Conservation (phyloP, 805 yeast genomes). For the Alloascoidea hylecoeti region DNA sequence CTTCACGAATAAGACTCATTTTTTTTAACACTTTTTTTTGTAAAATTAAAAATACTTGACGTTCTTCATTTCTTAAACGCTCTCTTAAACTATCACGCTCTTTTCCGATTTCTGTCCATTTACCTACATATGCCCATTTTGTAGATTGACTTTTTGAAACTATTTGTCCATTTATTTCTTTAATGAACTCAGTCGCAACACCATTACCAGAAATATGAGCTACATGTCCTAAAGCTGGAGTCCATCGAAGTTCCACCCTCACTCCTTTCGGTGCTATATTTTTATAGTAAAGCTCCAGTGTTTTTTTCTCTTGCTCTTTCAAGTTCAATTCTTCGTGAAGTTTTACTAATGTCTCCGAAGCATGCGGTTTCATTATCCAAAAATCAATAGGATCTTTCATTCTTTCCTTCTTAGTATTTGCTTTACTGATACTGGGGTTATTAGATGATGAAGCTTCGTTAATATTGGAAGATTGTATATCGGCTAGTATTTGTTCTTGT, state of each 20-base stretch:
- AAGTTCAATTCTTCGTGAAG: conserved; percentile 19
- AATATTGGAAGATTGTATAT: conserved; percentile 2
- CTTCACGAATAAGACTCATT: conserved; percentile 31
- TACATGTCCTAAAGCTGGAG: conserved; percentile 30
- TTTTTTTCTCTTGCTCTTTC: conserved; percentile 10
- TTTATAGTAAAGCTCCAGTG: conserved; percentile 12
- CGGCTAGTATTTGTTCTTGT: conserved; percentile 10
- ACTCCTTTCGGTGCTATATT: conserved; percentile 13
- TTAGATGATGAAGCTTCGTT: conserved; percentile 7
- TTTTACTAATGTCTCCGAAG: conserved; percentile 16
- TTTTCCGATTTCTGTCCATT: conserved; percentile 41
- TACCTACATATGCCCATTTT: conserved; percentile 27
- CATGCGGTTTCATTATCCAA: conserved; percentile 21
- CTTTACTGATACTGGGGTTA: conserved; percentile 6
- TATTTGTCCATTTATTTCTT: conserved; percentile 11
- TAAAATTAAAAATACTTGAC: conserved; percentile 31
- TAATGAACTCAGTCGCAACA: conserved; percentile 10
- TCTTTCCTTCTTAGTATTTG: conserved; percentile 7
- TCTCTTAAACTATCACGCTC: conserved; percentile 28
- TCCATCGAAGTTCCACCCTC: conserved; percentile 21
- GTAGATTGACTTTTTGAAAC: conserved; percentile 27
- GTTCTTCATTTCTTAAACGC: conserved; percentile 42
- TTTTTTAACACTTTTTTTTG: conserved; percentile 28
- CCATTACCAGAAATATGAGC: conserved; percentile 25
- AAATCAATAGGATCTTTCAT: background rate